Base-by-base conservation (phyloP, 305 asterid species). In the Fraxinus ornus region DNA sequence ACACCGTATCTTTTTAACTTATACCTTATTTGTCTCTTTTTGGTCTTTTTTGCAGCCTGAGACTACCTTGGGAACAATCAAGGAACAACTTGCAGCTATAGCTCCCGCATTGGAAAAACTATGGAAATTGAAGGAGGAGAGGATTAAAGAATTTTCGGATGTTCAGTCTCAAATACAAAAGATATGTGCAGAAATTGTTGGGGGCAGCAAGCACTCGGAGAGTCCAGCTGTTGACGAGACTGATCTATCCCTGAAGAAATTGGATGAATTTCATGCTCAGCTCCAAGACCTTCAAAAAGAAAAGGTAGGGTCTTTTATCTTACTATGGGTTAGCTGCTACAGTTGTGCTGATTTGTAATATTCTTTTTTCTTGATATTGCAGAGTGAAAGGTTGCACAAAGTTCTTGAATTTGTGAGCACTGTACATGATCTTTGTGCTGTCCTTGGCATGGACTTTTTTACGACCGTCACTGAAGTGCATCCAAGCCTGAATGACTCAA, bases 371-470 rank as follows among this genome's bases (percentile, higher is more conserved):
- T 84, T 88, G 75, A 78, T 87, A 35, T 80, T 84, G 84, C 94
- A 96, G 99, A 91, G 97, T 81, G 98, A 93, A 82, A 93, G 99
- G 86, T 79, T 94, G 93, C 98, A 90, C 86, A 94, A 88, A 89
- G 98, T 96, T 91, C 98, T 93, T 80, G 98, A 94, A 85, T 90
- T 92, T 82, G 99, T 96, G 83, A 94, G 97, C 92, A 90, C 98
- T 0, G 97, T 94, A 36, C 98, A 94, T 32, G 98, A 93, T 88
- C 98, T 96, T 32, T 94, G 99, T 88, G 98, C 94, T 49, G 98
- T 96, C 62, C 97, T 96, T 85, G 95, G 98, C 76, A 81, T 91
- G 93, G 97, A 93, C 88, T 94, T 96, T 87, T 84, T 88, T 66
- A 90, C 89, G 62, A 93, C 94, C 17, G 94, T 94, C 82, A 88